Conservation (phyloP, 768 basidiomycete species). For the Suillus brevipes region DNA sequence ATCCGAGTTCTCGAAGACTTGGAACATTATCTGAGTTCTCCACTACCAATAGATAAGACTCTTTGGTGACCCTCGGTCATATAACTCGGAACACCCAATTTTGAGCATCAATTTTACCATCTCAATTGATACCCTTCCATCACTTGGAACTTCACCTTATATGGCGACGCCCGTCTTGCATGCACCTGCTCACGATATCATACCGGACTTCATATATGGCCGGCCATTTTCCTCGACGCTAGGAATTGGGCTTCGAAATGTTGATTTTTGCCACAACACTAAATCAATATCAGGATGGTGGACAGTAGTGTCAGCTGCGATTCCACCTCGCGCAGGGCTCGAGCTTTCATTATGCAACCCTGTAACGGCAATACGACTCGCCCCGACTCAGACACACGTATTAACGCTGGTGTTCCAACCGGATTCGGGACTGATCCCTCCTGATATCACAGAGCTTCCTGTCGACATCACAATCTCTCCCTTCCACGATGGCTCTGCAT, state of each 20-base stretch:
- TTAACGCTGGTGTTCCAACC: conserved; percentile 52
- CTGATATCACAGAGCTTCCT: conserved; percentile 34
- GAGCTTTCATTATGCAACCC: conserved; percentile 21
- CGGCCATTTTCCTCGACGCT: conserved; percentile 70
- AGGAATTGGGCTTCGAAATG: conserved; percentile 61
- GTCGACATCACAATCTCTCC: conserved; percentile 38
- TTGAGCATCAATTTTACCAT: conserved; percentile 57
- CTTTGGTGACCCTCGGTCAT: conserved; percentile 69
- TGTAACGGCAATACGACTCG: conserved; percentile 39
- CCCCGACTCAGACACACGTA: conserved; percentile 62
- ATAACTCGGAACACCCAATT: conserved; percentile 46
- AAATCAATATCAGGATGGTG: conserved; percentile 47
- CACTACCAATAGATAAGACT: conserved; percentile 60
- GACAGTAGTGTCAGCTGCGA: conserved; percentile 39
- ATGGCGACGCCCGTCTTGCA: conserved; percentile 34
- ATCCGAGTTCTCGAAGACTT: background rate
- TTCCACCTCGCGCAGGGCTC: background rate
- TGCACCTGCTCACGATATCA: conserved; percentile 52
- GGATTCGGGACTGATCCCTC: conserved; percentile 29
- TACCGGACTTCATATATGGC: conserved; percentile 73
- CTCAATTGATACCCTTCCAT: conserved; percentile 35
- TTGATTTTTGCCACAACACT: conserved; percentile 19
- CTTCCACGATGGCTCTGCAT: background rate
- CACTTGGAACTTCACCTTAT: background rate
- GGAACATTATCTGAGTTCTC: conserved; percentile 7